Base-by-base conservation (phyloP, 371 early-diverging fungal genomes). In the Umbelopsis sp. region DNA sequence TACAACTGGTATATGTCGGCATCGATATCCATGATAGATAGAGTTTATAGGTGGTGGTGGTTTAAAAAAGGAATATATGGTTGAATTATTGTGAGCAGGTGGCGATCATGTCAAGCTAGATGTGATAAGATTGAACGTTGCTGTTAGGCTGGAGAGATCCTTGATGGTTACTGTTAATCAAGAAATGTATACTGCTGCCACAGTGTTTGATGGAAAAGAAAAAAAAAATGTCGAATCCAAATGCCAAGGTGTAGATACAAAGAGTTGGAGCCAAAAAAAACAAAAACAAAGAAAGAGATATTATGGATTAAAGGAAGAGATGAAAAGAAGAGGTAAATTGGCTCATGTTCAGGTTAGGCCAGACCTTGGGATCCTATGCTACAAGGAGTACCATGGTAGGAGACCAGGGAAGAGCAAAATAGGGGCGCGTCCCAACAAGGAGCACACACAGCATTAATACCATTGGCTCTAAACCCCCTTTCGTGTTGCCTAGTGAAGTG, bases 371-470 rank as follows among this genome's bases (percentile, higher is more conserved):
- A 25, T 57, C 32, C 35, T 16, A 57, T 5, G n/a, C 57, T 18
- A 37, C 57, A 57, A 57, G 57, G 57, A 57, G 57, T 57, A 57
- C 11, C 35, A 57, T n/a, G 14, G 57, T 29, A 57, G 57, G 57
- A 57, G 57, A 57, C 57, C 37, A 29, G 57, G 57, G 29, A 57
- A 57, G 18, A 12, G 57, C 57, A 57, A 57, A 57, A 57, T 57
- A 57, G 57, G 57, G 35, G 57, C 57, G 57, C 57, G n/a, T n/a
- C 20, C 48, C 6, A 48, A 48, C 48, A 48, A 48, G 48, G 11
- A 48, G 48, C 48, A 16, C 7, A 1, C 12, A 41, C 41, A 41
- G 41, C 41, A 41, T 41, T 12, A 41, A 41, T 41, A 41, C 41
- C 12, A 41, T 8, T 48, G 48, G n/a, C 48, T 48, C 11, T 20